phyloP scores from a whole-genome alignment of 345 rosid species.

The Populus ilicifolia region DNA sequence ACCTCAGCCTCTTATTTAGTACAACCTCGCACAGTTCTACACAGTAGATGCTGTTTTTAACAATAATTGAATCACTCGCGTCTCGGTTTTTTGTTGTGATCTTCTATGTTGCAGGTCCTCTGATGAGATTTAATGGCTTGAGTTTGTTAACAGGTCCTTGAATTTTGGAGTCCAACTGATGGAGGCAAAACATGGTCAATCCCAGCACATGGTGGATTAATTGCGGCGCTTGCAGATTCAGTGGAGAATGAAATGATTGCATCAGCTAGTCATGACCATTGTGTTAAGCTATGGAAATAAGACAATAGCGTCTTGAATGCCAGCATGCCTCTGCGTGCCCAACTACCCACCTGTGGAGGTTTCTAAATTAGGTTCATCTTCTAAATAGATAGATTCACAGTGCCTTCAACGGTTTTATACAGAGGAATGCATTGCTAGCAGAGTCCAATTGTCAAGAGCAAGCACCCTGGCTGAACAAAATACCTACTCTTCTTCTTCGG shows the following conservation, averaged over 20 bases:
- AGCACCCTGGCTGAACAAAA: neutral
- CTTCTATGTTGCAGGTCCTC: neutral
- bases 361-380: neutral
- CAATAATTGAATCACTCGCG: neutral
- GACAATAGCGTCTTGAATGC: neutral
- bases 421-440: neutral
- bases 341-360: neutral
- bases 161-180: slow-evolving; percentile 35
- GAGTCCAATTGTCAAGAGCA: neutral
- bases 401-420: neutral
- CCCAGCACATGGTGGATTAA: slow-evolving; percentile 26
- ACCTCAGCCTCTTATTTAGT: no score
- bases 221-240: slow-evolving; percentile 24
- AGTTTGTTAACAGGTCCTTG: slow-evolving; percentile 21
- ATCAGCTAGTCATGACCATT: slow-evolving; percentile 31
- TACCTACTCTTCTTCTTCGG: no score
- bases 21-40: no score
- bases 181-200: slow-evolving; percentile 15
- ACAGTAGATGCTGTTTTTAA: no score
- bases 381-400: neutral
- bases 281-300: slow-evolving; percentile 36
- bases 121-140: neutral
- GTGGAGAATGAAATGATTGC: slow-evolving; percentile 24
- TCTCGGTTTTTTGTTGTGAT: neutral
- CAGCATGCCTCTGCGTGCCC: neutral